Evolutionary conservation across 345 rosid genomes (phyloP), one percentile per base, ranked within the genome.

Genomic region (Eucalyptus sp.): DNA sequence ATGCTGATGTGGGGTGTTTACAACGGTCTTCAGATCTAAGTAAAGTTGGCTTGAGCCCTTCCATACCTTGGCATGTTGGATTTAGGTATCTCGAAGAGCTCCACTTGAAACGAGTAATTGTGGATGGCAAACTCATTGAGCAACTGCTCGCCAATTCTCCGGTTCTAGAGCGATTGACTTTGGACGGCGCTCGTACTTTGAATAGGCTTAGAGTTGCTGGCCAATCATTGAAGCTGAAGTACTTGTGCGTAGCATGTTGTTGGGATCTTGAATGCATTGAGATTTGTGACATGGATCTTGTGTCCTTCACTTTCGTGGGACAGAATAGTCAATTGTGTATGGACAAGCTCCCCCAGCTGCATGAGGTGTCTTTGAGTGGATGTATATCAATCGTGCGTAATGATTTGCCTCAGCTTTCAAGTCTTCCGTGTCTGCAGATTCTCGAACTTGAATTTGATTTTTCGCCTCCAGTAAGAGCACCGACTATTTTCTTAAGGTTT

Each of bases 311-410:
- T 68, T 16, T 15, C 80, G 2, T 3, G 22, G 43, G 80, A 68
- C 4, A 0, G 12, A 5, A 4, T 14, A 0, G 17, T 29, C 43
- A 1, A 33, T 68, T 68, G 80, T 31, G 43, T n/a, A 29, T n/a
- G 71, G 37, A 64, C 37, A 64, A 29, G 71, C 37, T 64, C 37
- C 71, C 71, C 71, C 18, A 64, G 18, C 37, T 64, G 3, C 31
- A 14, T n/a, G 37, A 64, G 71, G 17, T 64, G 37, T 64, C 71
- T 29, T 29, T 64, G 33, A 14, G 9, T 13, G 37, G 37, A n/a
- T 7, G 33, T 14, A 1, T 64, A 29, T 29, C 15, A 33, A 64
- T n/a, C 37, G 10, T n/a, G 33, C 33, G 31, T n/a, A 31, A 64
- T 13, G 0, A 1, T 27, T n/a, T 14, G 37, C 33, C 71, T 29